These are phyloP conservation scores for Tulasnella calospora DNA, from an alignment of 768 basidiomycete genomes.

Conservation along the genomic window DNA sequence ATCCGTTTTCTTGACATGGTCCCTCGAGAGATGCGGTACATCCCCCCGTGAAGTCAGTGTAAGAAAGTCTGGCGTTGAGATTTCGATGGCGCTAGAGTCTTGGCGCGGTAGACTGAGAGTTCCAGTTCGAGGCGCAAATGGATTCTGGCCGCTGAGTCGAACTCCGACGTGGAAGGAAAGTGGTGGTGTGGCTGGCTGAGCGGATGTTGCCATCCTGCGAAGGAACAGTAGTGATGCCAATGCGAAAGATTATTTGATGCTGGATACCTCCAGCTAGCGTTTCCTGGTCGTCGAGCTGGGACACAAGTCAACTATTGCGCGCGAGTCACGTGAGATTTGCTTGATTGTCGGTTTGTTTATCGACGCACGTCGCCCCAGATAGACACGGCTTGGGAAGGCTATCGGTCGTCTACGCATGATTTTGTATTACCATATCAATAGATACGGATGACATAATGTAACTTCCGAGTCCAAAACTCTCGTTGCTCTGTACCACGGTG, in stretches of 20 bases:
- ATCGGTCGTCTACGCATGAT: no score
- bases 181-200: slow-evolving; percentile 14
- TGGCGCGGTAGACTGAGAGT: not conserved
- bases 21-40: slow-evolving; percentile 67
- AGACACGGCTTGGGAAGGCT: no score
- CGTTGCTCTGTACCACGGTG: no score
- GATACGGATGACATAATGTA: no score
- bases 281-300: not conserved
- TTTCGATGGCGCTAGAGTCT: slow-evolving; percentile 32
- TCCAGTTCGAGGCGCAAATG: slow-evolving; percentile 18
- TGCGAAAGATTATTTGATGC: not conserved
- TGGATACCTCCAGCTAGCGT: not conserved
- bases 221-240: not conserved
- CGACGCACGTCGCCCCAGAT: not conserved
- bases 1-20: slow-evolving; percentile 47
- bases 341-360: not conserved
- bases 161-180: slow-evolving; percentile 9
- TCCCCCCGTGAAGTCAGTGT: slow-evolving; percentile 66
- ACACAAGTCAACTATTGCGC: not conserved
- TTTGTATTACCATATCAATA: no score
- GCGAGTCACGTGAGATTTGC: not conserved
- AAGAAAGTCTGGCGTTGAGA: slow-evolving; percentile 59
- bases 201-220: slow-evolving; percentile 1
- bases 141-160: not conserved
- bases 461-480: no score